Evolutionary conservation across 2,329 filamentous ascomycete species (phyloP), one percentile per base, ranked within the genome.

Genomic region (Dissoconium aciculare): DNA sequence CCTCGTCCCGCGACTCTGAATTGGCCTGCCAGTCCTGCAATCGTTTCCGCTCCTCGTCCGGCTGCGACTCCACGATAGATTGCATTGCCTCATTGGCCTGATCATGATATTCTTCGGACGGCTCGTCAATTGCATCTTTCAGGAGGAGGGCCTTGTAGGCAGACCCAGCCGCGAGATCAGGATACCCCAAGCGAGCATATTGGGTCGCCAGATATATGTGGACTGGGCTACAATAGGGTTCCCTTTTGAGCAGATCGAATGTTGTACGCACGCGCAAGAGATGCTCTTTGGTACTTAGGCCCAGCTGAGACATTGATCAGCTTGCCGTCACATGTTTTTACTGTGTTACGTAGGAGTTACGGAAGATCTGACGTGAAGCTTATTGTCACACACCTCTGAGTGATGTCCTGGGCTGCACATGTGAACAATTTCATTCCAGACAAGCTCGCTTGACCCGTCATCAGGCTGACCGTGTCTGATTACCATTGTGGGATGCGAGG

Each of bases 71-170:
- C n/a, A 47, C 43, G 15, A 42, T 25, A 11, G 28, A 26, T 27
- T 38, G 38, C n/a, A 46, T 21, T 8, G 66, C 61, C 30, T 70
- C 67, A 5, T 64, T 42, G 5, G 76, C 74, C 43, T 69, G 60
- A 11, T 83, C 73, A 50, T 89, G 77, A 47, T 84, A 91, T 54
- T 94, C 83, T 43, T 80, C 85, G 23, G 71, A 69, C 38, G 87
- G 79, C 33, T 89, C 76, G 40, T 66, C 57, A 19, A 83, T 68
- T 42, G 89, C 82, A 49, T 95, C 87, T 11, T 79, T 69, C 27
- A 98, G 62, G 3, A 93, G 69, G n/a, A 95, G 66, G 1, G 85
- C 84, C 33, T 79, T 77, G 53, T 95, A 95, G 4, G 83, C 82
- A 61, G 94, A 85, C 17, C 83, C 82, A 8, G 78, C 76, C 4